Base-by-base conservation (phyloP, 78 protist genomes). In the Parvularia atlantis region DNA sequence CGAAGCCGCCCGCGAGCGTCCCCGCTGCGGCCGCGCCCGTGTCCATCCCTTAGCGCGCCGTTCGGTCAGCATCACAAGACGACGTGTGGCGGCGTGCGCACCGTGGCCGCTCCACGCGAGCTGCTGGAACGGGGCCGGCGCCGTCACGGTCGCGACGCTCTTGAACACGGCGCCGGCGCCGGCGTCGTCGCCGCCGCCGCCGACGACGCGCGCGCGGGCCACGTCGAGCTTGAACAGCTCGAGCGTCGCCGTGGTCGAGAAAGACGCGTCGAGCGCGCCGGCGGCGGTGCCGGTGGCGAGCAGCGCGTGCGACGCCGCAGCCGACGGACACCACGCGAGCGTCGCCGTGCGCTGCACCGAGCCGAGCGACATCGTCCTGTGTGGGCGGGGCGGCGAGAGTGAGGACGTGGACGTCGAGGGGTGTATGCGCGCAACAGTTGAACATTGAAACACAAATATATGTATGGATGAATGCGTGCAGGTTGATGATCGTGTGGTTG, bases 1-100 rank as follows among this genome's bases (percentile, higher is more conserved):
- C 76, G 59, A 65, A 57, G 28, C 82, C 82, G 17, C 70, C 82
- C 0, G 82, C 82, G 7, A 76, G 43, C 1, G 69, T 17, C 28
- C 82, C 82, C 24, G 16, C 10, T 1, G 75, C 52, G 1, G 48
- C 5, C 40, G 33, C 6, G 30, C 24, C 54, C 1, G 28, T 11
- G 13, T 3, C 59, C 19, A 5, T 7, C 10, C 61, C 60, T 14
- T 1, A n/a, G n/a, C n/a, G n/a, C n/a, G n/a, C n/a, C n/a, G n/a
- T n/a, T n/a, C n/a, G n/a, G n/a, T n/a, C n/a, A n/a, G n/a, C n/a
- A n/a, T n/a, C n/a, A n/a, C n/a, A n/a, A n/a, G n/a, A n/a, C n/a
- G n/a, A n/a, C n/a, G n/a, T n/a, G n/a, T n/a, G n/a, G n/a, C n/a
- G n/a, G n/a, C n/a, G n/a, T n/a, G n/a, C n/a, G n/a, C n/a, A n/a